Evolutionary conservation across 139 green algal genomes (phyloP), one percentile per base, ranked within the genome.

Genomic region (Tetradesmus obliquus): DNA sequence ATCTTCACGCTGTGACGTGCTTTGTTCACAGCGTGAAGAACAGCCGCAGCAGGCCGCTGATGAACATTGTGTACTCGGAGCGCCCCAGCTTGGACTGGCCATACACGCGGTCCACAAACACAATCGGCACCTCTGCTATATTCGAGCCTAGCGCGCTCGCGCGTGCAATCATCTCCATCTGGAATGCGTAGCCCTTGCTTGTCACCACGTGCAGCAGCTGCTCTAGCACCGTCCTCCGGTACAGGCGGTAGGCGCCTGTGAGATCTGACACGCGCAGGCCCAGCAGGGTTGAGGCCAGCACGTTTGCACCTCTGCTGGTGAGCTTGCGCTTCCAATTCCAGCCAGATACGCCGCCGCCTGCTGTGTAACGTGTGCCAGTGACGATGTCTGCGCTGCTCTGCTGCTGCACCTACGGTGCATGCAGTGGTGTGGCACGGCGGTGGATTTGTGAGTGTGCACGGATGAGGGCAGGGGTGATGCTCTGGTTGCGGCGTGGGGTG

Each of bases 121-220:
- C 97, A 89, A 99, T 99, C 66, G 98, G 98, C 66, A 99, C 97
- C 94, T 98, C 93, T 91, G 87, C 91, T 55, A 92, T 91, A 45
- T 2, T 20, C 6, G 55, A 58, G 7, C 81, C 58, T 9, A 57
- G 10, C 22, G 84, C 72, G 9, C 92, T 92, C 0, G 97, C 98
- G 1, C 97, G 93, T 69, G 99, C 97, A 13, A 99, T 97, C 45
- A 99, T 98, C 93, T 99, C 98, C 98, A 99, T 99, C 90, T 99
- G 98, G 82, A 99, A 99, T 0, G 97, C 97, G 81, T 99, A 99
- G 2, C 84, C 97, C 91, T 88, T 93, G 9, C 89, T 95, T 0
- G 66, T 83, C 1, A 88, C 92, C 7, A 87, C 19, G 9, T 22
- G 3, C 66, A 98, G 95, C 55, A 98, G 85, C 4, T 76, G 10